Conservation (phyloP, 164 flowering plant genomes). For the Magnolia kwangsiensis region DNA sequence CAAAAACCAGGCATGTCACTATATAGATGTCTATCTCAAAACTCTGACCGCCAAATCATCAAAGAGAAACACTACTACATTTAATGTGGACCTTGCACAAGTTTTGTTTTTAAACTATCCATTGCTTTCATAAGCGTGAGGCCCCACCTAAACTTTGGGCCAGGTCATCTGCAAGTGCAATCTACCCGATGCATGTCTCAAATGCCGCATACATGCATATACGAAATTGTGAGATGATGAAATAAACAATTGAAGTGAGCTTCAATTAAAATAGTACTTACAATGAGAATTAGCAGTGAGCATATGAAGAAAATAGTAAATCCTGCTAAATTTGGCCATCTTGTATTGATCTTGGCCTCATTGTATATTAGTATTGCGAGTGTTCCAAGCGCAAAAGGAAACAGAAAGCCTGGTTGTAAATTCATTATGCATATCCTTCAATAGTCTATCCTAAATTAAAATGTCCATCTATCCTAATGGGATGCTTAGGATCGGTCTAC, state of each 20-base stretch:
- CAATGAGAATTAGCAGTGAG: constrained; percentile 52
- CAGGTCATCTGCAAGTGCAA: too few species aligned
- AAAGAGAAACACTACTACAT: neutral
- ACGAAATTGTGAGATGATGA: neutral
- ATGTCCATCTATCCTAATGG: too few species aligned
- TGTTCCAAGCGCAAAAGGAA: constrained; percentile 31
- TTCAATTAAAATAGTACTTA: constrained; percentile 28
- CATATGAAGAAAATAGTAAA: constrained; percentile 54
- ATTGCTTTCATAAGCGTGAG: too few species aligned
- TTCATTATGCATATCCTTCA: neutral
- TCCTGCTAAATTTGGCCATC: constrained; percentile 46
- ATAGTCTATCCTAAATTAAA: too few species aligned
- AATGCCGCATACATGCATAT: too few species aligned
- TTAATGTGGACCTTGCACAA: neutral
- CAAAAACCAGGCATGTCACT: too few species aligned
- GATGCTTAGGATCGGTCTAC: too few species aligned
- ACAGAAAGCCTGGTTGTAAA: neutral
- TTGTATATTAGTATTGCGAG: constrained; percentile 29
- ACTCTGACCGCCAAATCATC: too few species aligned
- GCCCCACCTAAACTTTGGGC: too few species aligned
- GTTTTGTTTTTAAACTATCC: too few species aligned
- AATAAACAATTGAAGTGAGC: neutral
- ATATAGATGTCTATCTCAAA: too few species aligned
- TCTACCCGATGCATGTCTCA: too few species aligned
- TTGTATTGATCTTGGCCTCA: constrained; percentile 42